Evolutionary conservation across 257 asterid genomes (phyloP).

Genomic region (Phtheirospermum japonicum): DNA sequence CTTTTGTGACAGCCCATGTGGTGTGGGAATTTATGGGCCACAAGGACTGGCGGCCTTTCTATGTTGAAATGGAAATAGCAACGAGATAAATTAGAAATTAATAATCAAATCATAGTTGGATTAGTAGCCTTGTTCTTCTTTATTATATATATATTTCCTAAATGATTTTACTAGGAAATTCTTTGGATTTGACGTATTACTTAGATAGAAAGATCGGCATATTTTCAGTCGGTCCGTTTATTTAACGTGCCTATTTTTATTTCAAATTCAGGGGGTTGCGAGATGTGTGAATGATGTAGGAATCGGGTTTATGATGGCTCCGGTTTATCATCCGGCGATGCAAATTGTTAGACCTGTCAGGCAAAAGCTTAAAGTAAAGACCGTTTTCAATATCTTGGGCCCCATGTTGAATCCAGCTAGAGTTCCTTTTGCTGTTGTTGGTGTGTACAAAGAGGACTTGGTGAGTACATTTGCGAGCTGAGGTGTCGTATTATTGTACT

Average conservation of each 20-base stretch:
- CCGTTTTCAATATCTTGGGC: constrained; percentile 66
- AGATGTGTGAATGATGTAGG: constrained; percentile 61
- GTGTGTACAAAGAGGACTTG: constrained; percentile 57
- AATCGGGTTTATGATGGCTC: constrained; percentile 75
- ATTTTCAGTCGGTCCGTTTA: not conserved
- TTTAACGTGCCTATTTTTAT: constrained; percentile 4
- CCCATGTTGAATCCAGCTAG: constrained; percentile 72
- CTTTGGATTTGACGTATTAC: not conserved
- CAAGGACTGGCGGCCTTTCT: too few relatives aligned
- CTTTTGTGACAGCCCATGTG: too few relatives aligned
- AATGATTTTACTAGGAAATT: not conserved
- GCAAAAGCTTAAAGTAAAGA: constrained; percentile 65
- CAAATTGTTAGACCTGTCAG: constrained; percentile 61
- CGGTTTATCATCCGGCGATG: constrained; percentile 72
- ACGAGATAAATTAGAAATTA: too few relatives aligned
- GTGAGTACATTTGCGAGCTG: constrained; percentile 35
- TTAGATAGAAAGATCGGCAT: not conserved
- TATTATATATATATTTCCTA: too few relatives aligned
- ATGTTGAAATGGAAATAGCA: too few relatives aligned
- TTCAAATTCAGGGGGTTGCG: constrained; percentile 44
- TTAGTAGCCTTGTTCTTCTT: too few relatives aligned
- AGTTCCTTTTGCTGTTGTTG: constrained; percentile 70
- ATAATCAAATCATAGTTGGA: too few relatives aligned
- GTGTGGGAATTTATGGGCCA: too few relatives aligned
- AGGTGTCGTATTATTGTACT: not conserved